Conservation (phyloP, 2,329 filamentous ascomycete genomes). For the Calycina herbarum region DNA sequence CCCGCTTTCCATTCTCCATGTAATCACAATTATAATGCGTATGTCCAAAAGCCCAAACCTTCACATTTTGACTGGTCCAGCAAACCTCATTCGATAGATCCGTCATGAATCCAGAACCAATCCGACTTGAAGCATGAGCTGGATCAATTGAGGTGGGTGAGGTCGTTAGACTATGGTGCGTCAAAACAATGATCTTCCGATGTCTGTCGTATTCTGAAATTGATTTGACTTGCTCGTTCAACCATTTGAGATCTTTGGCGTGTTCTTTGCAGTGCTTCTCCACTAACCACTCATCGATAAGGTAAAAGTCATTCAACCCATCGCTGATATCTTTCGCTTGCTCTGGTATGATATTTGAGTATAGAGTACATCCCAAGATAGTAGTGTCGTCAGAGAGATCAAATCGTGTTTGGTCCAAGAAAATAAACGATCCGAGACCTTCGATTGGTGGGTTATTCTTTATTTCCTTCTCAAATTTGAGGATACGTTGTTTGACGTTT, state of each 20-base stretch:
- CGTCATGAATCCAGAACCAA: constrained; percentile 51
- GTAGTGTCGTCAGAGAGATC: constrained; percentile 40
- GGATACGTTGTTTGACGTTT: constrained; percentile 24
- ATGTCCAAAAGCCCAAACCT: constrained; percentile 47
- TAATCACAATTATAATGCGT: constrained; percentile 47
- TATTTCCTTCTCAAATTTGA: constrained; percentile 16
- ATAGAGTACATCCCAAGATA: constrained; percentile 50
- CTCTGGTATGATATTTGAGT: constrained; percentile 46
- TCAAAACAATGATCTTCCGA: constrained; percentile 40
- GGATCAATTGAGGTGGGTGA: constrained; percentile 16
- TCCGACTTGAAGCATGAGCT: constrained; percentile 23
- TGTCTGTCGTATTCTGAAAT: constrained; percentile 36
- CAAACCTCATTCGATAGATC: constrained; percentile 42
- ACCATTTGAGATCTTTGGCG: constrained; percentile 39
- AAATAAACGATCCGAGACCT: constrained; percentile 37
- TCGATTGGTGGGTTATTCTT: not conserved
- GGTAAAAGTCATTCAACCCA: constrained; percentile 18
- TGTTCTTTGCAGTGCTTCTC: constrained; percentile 17
- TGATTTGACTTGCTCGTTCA: constrained; percentile 40
- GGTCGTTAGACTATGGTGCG: constrained; percentile 40
- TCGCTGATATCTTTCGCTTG: constrained; percentile 31
- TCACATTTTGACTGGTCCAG: constrained; percentile 35
- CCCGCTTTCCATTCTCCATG: constrained; percentile 36
- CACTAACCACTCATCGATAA: constrained; percentile 17
- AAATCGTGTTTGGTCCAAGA: constrained; percentile 43